Base-by-base conservation (phyloP, 2,329 filamentous ascomycete genomes). In the Nothopassalora personata region DNA sequence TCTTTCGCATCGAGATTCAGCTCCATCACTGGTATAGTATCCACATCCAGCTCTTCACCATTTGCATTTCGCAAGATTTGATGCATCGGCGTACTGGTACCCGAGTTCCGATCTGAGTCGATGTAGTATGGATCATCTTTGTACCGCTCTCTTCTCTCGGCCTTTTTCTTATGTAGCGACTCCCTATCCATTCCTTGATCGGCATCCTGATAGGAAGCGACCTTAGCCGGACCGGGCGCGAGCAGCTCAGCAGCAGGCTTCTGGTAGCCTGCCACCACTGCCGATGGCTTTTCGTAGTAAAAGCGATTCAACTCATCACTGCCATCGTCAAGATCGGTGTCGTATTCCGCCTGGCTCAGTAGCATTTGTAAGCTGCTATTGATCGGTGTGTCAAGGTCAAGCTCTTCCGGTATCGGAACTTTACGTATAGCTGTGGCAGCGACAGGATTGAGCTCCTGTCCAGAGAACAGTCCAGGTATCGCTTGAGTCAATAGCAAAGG, bases 111-210 rank as follows among this genome's bases (percentile, higher is more conserved):
- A 18, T 72, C 69, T 0, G 77, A 75, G 46, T 76, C 78, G 69
- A 99, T 97, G 71, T 99, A 99, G 73, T 96, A 99, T 0, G 94
- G 94, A 68, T 99, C 94, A 70, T 97, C 93, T 66, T 84, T 89
- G 73, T 96, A 90, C 58, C 91, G 84, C 71, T 96, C 91, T 58
- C 82, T 77, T 10, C 92, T 83, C 70, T 96, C 90, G 4, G 87
- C 85, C 67, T 87, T 89, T 62, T 89, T 83, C 62, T 86, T 82
- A 4, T 89, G 88, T 46, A 90, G 72, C 50, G 90, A 90, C 66
- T 91, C 87, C 1, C 87, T 79, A 61, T 93, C 89, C 33, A 92
- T 86, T 57, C 86, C 81, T 66, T 77, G 75, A 11, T 66, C 67
- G 5, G 72, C 70, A n/a, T 76, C 75, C 62, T 80, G 77, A 61